A percentile compares a stretch with the other conserved stretches of the same genome.
These are phyloP conservation scores for Jatropha podagrica DNA, from an alignment of 441 rosid genomes.

Conservation along the genomic window DNA sequence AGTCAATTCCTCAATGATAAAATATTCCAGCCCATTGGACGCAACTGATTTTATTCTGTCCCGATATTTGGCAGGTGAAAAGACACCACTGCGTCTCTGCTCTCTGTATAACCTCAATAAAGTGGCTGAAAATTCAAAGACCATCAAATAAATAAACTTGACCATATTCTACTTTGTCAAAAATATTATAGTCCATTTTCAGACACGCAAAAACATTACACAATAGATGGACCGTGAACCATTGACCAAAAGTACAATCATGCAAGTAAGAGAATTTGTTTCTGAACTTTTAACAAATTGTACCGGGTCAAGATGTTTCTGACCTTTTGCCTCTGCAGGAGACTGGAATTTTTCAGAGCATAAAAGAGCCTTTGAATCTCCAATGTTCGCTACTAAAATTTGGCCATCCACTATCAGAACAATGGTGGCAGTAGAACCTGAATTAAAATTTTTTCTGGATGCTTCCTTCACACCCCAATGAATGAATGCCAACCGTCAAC, in stretches of 20 bases:
- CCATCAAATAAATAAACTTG: conserved; percentile 14
- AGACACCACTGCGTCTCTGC: conserved; percentile 52
- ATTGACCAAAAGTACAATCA: conserved; percentile 11
- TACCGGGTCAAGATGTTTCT: conserved; percentile 19
- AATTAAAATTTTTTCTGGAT: conserved; percentile 48
- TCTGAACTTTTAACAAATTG: conserved; percentile 18
- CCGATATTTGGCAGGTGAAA: conserved; percentile 45
- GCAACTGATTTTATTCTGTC: conserved; percentile 41
- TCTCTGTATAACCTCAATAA: conserved; percentile 69
- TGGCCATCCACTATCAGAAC: conserved; percentile 78
- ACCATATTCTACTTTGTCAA: background rate
- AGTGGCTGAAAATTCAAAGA: conserved; percentile 60
- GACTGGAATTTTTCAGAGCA: conserved; percentile 83
- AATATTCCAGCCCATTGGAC: conserved; percentile 52
- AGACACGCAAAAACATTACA: conserved; percentile 10
- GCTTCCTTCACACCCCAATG: conserved; percentile 67
- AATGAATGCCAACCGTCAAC: conserved; percentile 20
- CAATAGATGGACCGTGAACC: conserved; percentile 1
- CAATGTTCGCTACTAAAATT: conserved; percentile 82
- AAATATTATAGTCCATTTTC: conserved; percentile 13
- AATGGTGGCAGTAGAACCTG: conserved; percentile 91
- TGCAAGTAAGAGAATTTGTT: background rate
- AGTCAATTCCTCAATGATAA: conserved; percentile 70
- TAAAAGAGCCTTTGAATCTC: conserved; percentile 92
- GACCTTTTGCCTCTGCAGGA: conserved; percentile 86